Conservation (phyloP, 306 rosid genomes). For the Vigna reflexopilosa region DNA sequence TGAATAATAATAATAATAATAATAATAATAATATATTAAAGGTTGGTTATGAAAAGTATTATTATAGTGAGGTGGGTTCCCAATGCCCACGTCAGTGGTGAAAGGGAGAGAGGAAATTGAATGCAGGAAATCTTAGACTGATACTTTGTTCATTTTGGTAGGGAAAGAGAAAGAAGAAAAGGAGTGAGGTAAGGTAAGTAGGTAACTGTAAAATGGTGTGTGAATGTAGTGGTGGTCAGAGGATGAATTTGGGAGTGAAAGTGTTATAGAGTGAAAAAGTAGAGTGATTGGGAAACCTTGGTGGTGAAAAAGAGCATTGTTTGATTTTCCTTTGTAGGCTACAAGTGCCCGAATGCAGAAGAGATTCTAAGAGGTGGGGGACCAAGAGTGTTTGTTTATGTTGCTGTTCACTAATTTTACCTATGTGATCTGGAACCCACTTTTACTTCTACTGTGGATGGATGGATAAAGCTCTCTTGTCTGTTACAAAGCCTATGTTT, state of each 20-base stretch:
- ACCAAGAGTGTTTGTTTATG: constrained; percentile 47
- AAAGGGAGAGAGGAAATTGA: constrained; percentile 58
- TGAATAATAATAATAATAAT: too few relatives aligned
- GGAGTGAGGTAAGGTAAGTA: not conserved
- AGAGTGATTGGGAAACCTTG: constrained; percentile 34
- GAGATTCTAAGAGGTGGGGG: constrained; percentile 48
- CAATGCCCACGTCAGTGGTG: constrained; percentile 77
- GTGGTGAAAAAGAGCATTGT: constrained; percentile 41
- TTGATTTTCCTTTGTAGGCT: constrained; percentile 38
- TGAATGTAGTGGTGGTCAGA: constrained; percentile 39
- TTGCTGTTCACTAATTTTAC: constrained; percentile 42
- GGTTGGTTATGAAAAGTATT: constrained; percentile 31
- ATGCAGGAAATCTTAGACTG: constrained; percentile 62
- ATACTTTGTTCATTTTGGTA: constrained; percentile 42
- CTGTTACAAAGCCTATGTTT: constrained; percentile 36
- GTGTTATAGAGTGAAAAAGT: not conserved
- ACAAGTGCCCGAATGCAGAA: constrained; percentile 49
- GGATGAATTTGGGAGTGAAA: constrained; percentile 43
- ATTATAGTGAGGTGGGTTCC: constrained; percentile 63
- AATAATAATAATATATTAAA: not conserved
- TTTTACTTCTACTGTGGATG: constrained; percentile 45
- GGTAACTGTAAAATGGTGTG: constrained; percentile 36
- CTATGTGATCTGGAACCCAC: constrained; percentile 51
- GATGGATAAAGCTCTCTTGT: constrained; percentile 42
- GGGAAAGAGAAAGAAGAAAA: not conserved